These are phyloP conservation scores for Silene noctiflora DNA, from an alignment of 179 eudicot species.

Conservation along the genomic window DNA sequence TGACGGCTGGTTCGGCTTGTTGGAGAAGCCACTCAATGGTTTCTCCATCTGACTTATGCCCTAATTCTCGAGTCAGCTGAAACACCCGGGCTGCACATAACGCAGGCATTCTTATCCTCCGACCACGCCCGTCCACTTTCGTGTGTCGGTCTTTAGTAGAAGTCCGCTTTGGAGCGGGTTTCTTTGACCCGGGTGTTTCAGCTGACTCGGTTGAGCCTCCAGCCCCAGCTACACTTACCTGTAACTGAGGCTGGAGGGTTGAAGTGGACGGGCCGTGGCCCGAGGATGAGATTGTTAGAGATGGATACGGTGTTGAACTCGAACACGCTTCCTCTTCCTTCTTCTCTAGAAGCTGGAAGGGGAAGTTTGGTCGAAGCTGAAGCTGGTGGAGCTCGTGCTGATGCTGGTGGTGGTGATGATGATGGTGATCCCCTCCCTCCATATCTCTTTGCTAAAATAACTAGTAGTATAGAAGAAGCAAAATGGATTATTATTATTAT, in stretches of 20 bases:
- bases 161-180: conserved; percentile 41
- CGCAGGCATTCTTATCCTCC: conserved; percentile 50
- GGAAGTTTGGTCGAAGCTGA: conserved; percentile 42
- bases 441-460: conserved; percentile 32
- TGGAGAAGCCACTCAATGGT: conserved; percentile 49
- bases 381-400: conserved; percentile 20
- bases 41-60: conserved; percentile 47
- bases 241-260: conserved; percentile 26
- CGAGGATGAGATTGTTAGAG: conserved; percentile 34
- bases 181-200: conserved; percentile 23
- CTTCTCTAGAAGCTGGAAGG: conserved; percentile 40
- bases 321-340: conserved; percentile 39
- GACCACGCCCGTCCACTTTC: conserved; percentile 46
- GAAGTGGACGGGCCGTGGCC: conserved; percentile 31
- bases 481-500: neutral
- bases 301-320: conserved; percentile 32
- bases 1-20: conserved; percentile 48
- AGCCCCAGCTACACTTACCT: neutral
- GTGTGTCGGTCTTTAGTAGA: conserved; percentile 50
- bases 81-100: conserved; percentile 47
- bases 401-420: conserved; percentile 34
- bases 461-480: conserved; percentile 15
- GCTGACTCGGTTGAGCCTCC: conserved; percentile 16
- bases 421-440: conserved; percentile 68
- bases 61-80: conserved; percentile 44